Evolutionary conservation across 78 protist species (phyloP), one percentile per base, ranked within the genome.

Genomic region (Dictyostelium citrinum): DNA sequence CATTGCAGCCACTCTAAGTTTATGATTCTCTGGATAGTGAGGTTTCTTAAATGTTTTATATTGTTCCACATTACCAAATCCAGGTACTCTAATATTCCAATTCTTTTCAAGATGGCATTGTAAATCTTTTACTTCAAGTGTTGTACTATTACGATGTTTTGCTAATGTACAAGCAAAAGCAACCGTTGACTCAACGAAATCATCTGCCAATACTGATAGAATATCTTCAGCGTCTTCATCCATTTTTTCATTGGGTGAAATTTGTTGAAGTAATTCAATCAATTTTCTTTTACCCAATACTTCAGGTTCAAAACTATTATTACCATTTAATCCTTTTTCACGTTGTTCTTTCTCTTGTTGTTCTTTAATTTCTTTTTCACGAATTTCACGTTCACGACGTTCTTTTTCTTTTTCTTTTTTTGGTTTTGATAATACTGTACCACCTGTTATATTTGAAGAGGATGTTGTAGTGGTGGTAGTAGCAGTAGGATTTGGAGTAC

Each of bases 41-140:
- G 82, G 60, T 67, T 86, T 86, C n/a, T 86, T 86, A 29, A 39
- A 67, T 0, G 93, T 17, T 67, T 86, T 86, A 5, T 24, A 29
- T 41, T 78, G 86, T 55, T 90, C 94, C 6, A 67, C 58, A 46
- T 60, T 76, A 11, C 90, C 95, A 33, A 90, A 90, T 11, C 97
- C 97, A 24, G 97, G 97, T 46, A 95, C 81, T 70, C 83, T 64
- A 33, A 95, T 90, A 46, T 82, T 88, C 95, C 95, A 95, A 70
- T 82, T 83, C 39, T 82, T 51, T 80, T 95, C 97, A 0, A 96
- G 49, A 68, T 96, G 96, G 46, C 96, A 90, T 37, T 95, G 83
- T 7, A 96, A n/a, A 88, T 96, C 97, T 27, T 96, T 91, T 1
- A 95, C 97, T 67, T 96, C 97, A 64, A 96, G 58, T 43, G 84